Base-by-base conservation (phyloP, 768 basidiomycete genomes). In the Rhodotorula paludigena region DNA sequence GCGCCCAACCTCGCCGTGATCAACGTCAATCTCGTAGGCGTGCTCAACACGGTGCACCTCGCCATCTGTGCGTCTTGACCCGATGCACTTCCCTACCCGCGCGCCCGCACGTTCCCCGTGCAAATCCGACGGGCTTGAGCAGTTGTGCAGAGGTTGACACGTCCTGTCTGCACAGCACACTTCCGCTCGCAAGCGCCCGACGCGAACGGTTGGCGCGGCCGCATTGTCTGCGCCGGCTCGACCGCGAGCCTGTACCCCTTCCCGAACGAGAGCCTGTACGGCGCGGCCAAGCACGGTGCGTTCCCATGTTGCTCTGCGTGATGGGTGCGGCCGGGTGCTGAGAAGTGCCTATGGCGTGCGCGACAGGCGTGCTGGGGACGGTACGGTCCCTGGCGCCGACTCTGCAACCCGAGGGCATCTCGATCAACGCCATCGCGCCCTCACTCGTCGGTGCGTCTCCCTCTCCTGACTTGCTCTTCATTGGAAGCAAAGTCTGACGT, bases 241-340 rank as follows among this genome's bases (percentile, higher is more conserved):
- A 11, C 44, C 6, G 57, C 57, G 21, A 33, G 28, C 33, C 21
- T 58, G 14, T 58, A 58, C 57, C 44, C 57, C 9, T 58, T 58
- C 35, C 57, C 57, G 30, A 58, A 58, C 39, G 57, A 58, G 45
- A 33, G 32, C 15, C 25, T 58, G 44, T 58, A 58, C 44, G 57
- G 57, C 30, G 44, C 57, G 20, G 42, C 57, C 21, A 58, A 58
- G 42, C 57, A 58, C 45, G 57, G 57, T 45, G 53, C 53, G 53
- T 12, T 11, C 11, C 10, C 28, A 12, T n/a, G 11, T 30, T 11
- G 28, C 18, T 11, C 10, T 39, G 9, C 39, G 39, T 39, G 39
- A 16, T 39, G 10, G 10, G 39, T 39, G 5, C 41, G 41, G 48
- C n/a, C 28, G n/a, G 48, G 28, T 21, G 11, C 5, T n/a, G n/a